Conservation (phyloP, 768 basidiomycete genomes). For the Pisolithus orientalis region DNA sequence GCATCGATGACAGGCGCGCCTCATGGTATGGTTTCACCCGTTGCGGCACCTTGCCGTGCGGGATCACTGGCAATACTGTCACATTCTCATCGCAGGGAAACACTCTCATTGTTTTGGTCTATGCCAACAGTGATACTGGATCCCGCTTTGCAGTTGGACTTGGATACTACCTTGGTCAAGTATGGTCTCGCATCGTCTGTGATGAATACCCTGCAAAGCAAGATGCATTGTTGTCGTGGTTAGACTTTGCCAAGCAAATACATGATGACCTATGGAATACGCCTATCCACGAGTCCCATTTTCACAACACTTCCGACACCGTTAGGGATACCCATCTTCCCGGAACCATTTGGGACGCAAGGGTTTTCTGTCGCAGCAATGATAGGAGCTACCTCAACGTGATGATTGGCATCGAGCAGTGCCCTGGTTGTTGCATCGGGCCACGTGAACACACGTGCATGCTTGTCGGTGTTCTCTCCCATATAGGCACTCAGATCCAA, state of each 20-base stretch:
- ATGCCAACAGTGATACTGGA: background rate
- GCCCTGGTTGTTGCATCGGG: too few species aligned
- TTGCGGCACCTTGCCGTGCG: background rate
- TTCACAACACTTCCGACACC: too few species aligned
- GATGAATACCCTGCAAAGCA: background rate
- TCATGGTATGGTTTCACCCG: background rate
- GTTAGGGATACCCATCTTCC: background rate
- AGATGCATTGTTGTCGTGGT: too few species aligned
- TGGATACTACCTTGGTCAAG: background rate
- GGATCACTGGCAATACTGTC: background rate
- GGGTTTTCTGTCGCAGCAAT: background rate
- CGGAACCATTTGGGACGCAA: background rate
- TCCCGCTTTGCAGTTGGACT: background rate
- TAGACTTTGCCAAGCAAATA: background rate
- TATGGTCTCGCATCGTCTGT: background rate
- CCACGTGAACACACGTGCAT: too few species aligned
- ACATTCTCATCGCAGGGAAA: background rate
- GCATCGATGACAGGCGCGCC: background rate
- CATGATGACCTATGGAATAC: background rate
- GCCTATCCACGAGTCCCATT: too few species aligned
- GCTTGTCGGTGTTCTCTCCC: too few species aligned
- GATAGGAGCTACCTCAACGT: background rate
- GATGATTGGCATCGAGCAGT: too few species aligned
- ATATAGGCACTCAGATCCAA: too few species aligned
- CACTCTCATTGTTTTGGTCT: background rate